These are phyloP conservation scores for Guadua angustifolia DNA, from an alignment of 176 grass and related monocot genomes.

Conservation along the genomic window DNA sequence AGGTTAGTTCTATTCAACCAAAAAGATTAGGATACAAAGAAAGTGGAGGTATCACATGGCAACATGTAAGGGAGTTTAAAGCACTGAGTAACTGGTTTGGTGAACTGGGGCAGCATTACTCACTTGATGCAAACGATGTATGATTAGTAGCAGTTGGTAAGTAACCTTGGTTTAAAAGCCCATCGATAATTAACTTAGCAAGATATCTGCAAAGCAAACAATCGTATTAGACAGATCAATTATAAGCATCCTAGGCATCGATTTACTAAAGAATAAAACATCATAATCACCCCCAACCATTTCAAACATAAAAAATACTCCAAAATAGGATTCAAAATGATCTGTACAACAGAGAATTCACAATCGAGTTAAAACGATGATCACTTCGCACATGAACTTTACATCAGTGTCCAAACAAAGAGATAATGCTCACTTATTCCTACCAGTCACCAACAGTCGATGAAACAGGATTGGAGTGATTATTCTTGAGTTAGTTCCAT, in stretches of 20 bases:
- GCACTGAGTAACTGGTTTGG: not conserved
- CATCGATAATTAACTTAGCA: slow-evolving; percentile 83
- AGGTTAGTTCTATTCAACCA: slow-evolving; percentile 13
- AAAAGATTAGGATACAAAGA: slow-evolving; percentile 30
- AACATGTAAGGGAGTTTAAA: slow-evolving; percentile 29
- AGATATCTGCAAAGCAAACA: slow-evolving; percentile 64
- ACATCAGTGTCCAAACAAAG: not conserved
- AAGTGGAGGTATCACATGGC: slow-evolving; percentile 6
- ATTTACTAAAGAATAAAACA: not conserved
- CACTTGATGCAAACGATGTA: slow-evolving; percentile 98
- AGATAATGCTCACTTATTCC: slow-evolving; percentile 35
- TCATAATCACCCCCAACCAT: not conserved
- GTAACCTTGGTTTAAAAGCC: too few relatives aligned
- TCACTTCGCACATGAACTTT: not conserved
- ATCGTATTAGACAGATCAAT: slow-evolving; percentile 24
- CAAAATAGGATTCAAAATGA: slow-evolving; percentile 3
- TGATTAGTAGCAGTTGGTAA: too few relatives aligned
- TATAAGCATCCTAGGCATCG: not conserved
- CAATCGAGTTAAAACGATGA: slow-evolving; percentile 2
- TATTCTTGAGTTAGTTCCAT: too few relatives aligned
- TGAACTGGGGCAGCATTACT: slow-evolving; percentile 46
- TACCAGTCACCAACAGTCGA: slow-evolving; percentile 12
- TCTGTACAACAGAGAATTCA: not conserved
- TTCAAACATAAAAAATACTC: slow-evolving; percentile 10
- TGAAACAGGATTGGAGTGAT: not conserved